A percentile compares a stretch with the other conserved stretches of the same genome.
phyloP scores from a whole-genome alignment of 208 protist species.

The Wallacemonas sp. region DNA sequence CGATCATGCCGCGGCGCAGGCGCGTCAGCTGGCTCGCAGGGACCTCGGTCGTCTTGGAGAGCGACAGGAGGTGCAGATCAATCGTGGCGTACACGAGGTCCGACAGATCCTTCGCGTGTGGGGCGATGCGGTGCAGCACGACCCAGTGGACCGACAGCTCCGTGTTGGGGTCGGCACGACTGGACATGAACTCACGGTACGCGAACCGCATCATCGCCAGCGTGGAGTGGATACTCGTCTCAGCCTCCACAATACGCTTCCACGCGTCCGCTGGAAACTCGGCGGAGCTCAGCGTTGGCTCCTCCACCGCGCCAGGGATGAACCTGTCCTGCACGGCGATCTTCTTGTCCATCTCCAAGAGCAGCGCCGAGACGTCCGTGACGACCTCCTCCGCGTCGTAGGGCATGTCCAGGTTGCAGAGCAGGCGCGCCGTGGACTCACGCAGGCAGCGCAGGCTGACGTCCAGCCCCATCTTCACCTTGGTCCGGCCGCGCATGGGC shows the following conservation, averaged over 20 bases:
- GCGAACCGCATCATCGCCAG: constrained; percentile 89
- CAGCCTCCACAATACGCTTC: constrained; percentile 66
- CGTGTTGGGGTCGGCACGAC: constrained; percentile 47
- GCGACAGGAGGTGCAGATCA: constrained; percentile 81
- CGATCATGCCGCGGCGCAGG: constrained; percentile 76
- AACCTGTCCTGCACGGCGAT: constrained; percentile 55
- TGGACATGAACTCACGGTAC: constrained; percentile 88
- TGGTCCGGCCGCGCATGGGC: constrained; percentile 79
- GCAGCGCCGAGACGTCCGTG: constrained; percentile 53
- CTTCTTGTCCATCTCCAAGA: constrained; percentile 79
- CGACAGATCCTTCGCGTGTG: constrained; percentile 73
- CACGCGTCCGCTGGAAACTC: constrained; percentile 78
- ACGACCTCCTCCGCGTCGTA: constrained; percentile 73
- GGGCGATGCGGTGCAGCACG: constrained; percentile 84
- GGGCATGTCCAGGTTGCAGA: constrained; percentile 89
- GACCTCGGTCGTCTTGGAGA: constrained; percentile 76
- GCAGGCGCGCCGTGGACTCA: constrained; percentile 69
- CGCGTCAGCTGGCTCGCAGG: constrained; percentile 79
- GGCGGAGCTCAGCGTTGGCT: constrained; percentile 81
- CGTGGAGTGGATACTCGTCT: constrained; percentile 67
- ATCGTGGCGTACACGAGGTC: constrained; percentile 83
- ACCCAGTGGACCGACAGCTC: constrained; percentile 90
- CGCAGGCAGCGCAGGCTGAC: constrained; percentile 80
- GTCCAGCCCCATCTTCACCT: constrained; percentile 86
- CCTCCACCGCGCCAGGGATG: constrained; percentile 78